Percentiles rank a stretch among this genome's conserved stretches.
Conservation (phyloP, 805 yeast genomes). For the Kodamaea kakaduensis region DNA sequence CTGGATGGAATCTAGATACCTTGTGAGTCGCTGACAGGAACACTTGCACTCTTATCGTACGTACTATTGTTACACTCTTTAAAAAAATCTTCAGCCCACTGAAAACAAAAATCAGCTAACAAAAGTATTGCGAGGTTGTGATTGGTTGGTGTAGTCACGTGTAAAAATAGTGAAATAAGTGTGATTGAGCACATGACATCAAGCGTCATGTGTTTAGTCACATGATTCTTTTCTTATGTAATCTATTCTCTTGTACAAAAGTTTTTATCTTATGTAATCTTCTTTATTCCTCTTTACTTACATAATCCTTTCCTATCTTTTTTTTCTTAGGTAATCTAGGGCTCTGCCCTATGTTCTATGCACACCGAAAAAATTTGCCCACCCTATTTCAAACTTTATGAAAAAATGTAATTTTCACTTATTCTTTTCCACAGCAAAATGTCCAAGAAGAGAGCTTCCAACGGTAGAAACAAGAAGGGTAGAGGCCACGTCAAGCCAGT, state of each 20-base stretch:
- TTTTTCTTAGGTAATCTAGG: neutral
- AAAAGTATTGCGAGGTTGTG: constrained; percentile 5
- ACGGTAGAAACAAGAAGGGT: constrained; percentile 99
- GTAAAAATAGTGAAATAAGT: neutral
- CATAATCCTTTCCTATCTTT: neutral
- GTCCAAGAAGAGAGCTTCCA: constrained; percentile 99
- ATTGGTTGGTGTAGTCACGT: constrained; percentile 6
- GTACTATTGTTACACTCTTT: too few relatives aligned
- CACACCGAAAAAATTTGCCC: constrained; percentile 6
- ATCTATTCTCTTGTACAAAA: too few relatives aligned
- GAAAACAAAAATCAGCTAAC: constrained; percentile 9
- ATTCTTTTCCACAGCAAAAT: constrained; percentile 41
- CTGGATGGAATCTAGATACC: too few relatives aligned
- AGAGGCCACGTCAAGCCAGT: constrained; percentile 99
- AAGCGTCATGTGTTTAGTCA: neutral
- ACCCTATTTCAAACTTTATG: constrained; percentile 1
- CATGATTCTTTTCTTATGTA: neutral
- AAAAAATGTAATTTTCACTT: constrained; percentile 7
- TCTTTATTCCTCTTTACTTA: neutral
- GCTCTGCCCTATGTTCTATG: constrained; percentile 5
- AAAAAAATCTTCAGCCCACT: constrained; percentile 7
- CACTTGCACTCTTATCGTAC: too few relatives aligned
- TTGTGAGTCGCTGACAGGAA: too few relatives aligned
- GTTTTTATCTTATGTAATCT: neutral
- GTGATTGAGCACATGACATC: neutral